Conservation (phyloP, 345 rosid genomes). For the Toxicodendron radicans region DNA sequence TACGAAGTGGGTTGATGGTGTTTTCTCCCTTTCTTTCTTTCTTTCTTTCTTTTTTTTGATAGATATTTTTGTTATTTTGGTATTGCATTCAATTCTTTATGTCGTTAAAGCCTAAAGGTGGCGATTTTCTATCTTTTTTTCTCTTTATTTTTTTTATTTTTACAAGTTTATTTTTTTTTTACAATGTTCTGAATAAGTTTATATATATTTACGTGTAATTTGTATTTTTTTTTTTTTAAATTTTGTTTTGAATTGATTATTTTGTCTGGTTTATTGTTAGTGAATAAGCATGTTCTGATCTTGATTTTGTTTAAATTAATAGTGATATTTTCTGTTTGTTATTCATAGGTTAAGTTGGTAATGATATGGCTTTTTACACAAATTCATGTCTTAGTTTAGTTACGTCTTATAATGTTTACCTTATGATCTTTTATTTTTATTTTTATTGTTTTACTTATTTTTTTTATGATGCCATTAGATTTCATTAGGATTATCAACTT, state of each 20-base stretch:
- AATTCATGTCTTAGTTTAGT: background rate
- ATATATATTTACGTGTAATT: background rate
- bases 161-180: background rate
- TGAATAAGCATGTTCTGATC: background rate
- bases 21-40: background rate
- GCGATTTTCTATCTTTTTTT: background rate
- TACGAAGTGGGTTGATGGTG: background rate
- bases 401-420: background rate
- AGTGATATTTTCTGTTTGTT: background rate
- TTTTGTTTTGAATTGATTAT: background rate
- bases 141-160: too few species aligned
- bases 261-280: background rate
- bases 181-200: background rate
- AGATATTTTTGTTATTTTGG: background rate
- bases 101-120: background rate
- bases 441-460: background rate
- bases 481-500: too few species aligned
- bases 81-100: background rate
- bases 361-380: background rate
- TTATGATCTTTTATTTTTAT: background rate
- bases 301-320: background rate
- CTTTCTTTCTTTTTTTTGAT: background rate
- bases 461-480: too few species aligned
- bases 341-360: background rate
- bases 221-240: background rate